Evolutionary conservation across 202 grass and related monocot genomes (phyloP), one percentile per base, ranked within the genome.

Genomic region (Digitaria exilis): DNA sequence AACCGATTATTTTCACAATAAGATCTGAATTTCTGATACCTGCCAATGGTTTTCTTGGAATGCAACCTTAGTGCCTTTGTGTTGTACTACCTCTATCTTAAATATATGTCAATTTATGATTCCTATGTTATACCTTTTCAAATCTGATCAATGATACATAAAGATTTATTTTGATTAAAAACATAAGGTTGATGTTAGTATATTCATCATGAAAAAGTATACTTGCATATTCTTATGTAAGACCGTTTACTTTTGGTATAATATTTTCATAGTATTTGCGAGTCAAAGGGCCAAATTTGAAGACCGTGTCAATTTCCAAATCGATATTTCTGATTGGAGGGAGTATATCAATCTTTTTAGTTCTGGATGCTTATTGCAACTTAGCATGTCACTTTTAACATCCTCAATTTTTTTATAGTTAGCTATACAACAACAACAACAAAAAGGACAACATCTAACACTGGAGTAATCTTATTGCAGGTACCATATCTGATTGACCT

Each of bases 401-500:
- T 25, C 67, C 25, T 69, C 54, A 46, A 12, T 52, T 54, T 6
- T 48, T 43, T 24, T 56, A 44, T 56, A 25, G 22, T 48, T 56
- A 50, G 44, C 26, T 50, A 7, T 30, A 15, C 43, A 45, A 45
- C 49, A 55, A 54, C 30, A 6, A 3, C 22, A 14, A 45, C 2
- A 42, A 9, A 54, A 3, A 52, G 34, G n/a, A 43, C 65, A 66
- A 19, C 34, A 17, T 73, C 43, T 68, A 28, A 43, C 65, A 68
- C 8, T 18, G 12, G 4, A 31, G 49, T 61, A 4, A 51, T 76
- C 51, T 68, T 60, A 48, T 84, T 91, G 62, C 85, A 92, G 96
- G 87, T 98, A 18, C 93, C 96, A 43, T 92, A 94, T 63, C 77
- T 94, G 48, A 69, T 92, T 18, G 96, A 98, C 67, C 85, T 77